phyloP scores from a whole-genome alignment of 306 rosid genomes.

The Lathyrus sativus region DNA sequence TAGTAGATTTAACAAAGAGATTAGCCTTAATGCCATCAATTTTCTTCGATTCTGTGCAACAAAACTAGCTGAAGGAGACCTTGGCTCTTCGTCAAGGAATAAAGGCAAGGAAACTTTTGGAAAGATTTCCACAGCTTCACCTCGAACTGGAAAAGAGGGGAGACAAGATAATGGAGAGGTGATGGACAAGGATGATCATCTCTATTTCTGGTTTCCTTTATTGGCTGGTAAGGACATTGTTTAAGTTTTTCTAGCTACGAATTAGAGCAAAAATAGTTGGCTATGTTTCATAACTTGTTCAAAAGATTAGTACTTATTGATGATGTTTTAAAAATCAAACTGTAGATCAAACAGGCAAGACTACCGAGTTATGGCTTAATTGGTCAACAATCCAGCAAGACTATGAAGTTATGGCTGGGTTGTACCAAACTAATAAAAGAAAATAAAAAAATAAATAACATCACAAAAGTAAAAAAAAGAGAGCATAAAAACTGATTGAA shows the following conservation, averaged over 20 bases:
- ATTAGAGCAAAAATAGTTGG: slow-evolving; percentile 19
- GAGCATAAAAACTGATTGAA: background rate
- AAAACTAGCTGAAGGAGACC: slow-evolving; percentile 93
- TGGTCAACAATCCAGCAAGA: background rate
- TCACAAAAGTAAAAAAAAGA: background rate
- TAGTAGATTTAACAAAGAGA: slow-evolving; percentile 91
- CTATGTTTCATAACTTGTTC: slow-evolving; percentile 17
- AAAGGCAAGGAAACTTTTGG: slow-evolving; percentile 71
- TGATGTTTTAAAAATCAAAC: background rate
- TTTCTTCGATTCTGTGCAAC: slow-evolving; percentile 96
- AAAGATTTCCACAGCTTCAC: slow-evolving; percentile 61
- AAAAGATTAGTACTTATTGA: slow-evolving; percentile 13
- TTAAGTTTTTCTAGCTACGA: slow-evolving; percentile 33
- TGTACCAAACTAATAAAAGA: background rate
- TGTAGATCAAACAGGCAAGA: background rate
- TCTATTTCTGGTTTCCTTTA: slow-evolving; percentile 98
- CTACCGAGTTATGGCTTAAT: background rate
- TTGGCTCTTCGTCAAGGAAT: slow-evolving; percentile 71
- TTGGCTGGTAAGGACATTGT: slow-evolving; percentile 75
- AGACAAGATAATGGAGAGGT: slow-evolving; percentile 71
- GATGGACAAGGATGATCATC: slow-evolving; percentile 82
- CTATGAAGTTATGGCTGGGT: background rate
- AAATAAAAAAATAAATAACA: background rate
- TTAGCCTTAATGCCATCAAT: slow-evolving; percentile 94
- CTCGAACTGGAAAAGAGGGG: slow-evolving; percentile 73